A percentile compares a stretch with the other conserved stretches of the same genome.
Evolutionary conservation across 208 protist genomes (phyloP).

Genomic region (Trypanosoma conorhini): DNA sequence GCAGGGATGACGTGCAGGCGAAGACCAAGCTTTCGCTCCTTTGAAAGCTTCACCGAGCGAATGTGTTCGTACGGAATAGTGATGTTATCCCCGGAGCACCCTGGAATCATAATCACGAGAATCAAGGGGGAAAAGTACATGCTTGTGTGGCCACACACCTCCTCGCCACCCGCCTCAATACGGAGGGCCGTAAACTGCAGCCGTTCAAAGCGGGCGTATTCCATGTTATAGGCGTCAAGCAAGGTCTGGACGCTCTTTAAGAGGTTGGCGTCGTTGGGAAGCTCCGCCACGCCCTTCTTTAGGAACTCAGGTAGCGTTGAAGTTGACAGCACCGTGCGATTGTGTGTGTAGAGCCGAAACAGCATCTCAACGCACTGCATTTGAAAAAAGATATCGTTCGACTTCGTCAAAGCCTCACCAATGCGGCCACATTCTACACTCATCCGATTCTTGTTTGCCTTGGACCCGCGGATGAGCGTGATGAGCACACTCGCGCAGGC

Average conservation of each 20-base stretch:
- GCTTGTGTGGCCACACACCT: constrained; percentile 65
- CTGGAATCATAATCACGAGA: constrained; percentile 66
- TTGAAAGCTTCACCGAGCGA: constrained; percentile 77
- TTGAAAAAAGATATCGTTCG: constrained; percentile 83
- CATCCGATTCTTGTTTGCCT: constrained; percentile 75
- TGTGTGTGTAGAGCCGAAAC: constrained; percentile 75
- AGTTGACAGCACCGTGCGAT: constrained; percentile 43
- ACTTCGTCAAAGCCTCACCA: constrained; percentile 43
- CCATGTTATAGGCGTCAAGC: constrained; percentile 72
- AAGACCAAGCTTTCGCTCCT: constrained; percentile 68
- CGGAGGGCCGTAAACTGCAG: constrained; percentile 54
- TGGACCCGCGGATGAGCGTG: constrained; percentile 72
- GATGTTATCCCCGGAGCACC: constrained; percentile 59
- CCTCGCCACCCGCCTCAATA: constrained; percentile 50
- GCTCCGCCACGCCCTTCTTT: constrained; percentile 52
- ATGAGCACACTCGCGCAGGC: constrained; percentile 78
- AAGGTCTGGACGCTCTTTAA: constrained; percentile 63
- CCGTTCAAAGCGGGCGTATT: constrained; percentile 33
- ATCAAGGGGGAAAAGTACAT: constrained; percentile 83
- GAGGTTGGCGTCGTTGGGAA: constrained; percentile 78
- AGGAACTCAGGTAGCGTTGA: constrained; percentile 45
- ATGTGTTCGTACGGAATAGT: constrained; percentile 88
- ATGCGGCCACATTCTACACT: constrained; percentile 50
- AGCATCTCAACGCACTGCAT: constrained; percentile 90
- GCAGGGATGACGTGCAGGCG: constrained; percentile 67